phyloP scores from a whole-genome alignment of 169 alveolate species.

The Babesia microti region DNA sequence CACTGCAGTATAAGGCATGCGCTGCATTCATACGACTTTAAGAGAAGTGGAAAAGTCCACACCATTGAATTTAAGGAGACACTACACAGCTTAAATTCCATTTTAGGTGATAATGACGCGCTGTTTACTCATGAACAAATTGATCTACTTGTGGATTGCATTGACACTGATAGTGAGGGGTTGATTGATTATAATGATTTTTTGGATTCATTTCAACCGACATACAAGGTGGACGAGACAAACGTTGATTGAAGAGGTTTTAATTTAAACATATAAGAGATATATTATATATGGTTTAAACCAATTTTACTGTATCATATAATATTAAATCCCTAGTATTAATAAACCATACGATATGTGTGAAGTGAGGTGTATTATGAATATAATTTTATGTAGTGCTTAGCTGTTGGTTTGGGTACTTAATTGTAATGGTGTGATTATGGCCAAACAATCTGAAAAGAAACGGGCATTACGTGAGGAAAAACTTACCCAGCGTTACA shows the following conservation, averaged over 20 bases:
- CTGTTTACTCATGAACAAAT: constrained; percentile 46
- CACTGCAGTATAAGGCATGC: constrained; percentile 37
- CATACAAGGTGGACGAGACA: constrained; percentile 7
- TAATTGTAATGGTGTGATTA: too few species aligned
- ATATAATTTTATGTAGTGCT: too few species aligned
- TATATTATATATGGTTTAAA: too few species aligned
- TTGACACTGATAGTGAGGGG: constrained; percentile 46
- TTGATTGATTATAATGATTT: constrained; percentile 43
- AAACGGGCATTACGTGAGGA: constrained; percentile 29
- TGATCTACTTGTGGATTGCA: constrained; percentile 41
- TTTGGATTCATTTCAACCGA: constrained; percentile 42
- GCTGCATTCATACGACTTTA: constrained; percentile 26
- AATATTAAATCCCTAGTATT: too few species aligned
- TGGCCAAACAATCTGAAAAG: constrained; percentile 45
- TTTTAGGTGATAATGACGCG: constrained; percentile 37
- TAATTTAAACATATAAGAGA: too few species aligned
- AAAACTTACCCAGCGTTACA: constrained; percentile 19
- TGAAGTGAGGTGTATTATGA: too few species aligned
- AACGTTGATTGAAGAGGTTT: too few species aligned
- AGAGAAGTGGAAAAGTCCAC: constrained; percentile 34
- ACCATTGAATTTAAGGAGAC: constrained; percentile 44
- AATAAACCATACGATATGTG: too few species aligned
- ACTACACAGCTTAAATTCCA: constrained; percentile 31
- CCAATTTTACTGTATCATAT: too few species aligned
- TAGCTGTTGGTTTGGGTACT: too few species aligned